Conservation (phyloP, 495 filamentous ascomycete genomes). For the Aspergillus cavernicola region DNA sequence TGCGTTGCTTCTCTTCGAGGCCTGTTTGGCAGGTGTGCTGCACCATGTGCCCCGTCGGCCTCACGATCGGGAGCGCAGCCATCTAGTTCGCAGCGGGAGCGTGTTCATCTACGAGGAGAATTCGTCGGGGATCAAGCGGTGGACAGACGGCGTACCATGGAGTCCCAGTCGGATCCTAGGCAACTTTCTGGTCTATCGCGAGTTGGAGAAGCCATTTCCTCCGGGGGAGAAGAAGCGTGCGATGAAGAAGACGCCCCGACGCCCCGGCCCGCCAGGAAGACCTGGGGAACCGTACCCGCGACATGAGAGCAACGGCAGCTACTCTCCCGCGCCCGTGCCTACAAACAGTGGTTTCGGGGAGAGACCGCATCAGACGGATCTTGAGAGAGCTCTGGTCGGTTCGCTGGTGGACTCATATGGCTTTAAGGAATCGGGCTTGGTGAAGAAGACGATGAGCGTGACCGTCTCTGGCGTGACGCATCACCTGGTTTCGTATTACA, state of each 20-base stretch:
- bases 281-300: constrained; percentile 53
- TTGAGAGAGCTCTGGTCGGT: constrained; percentile 69
- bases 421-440: constrained; percentile 77
- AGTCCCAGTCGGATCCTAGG: constrained; percentile 84
- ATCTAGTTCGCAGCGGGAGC: constrained; percentile 74
- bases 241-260: constrained; percentile 62
- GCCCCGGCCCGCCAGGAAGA: constrained; percentile 33
- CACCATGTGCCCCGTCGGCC: constrained; percentile 76
- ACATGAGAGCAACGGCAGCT: constrained; percentile 41
- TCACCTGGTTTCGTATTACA: constrained; percentile 89
- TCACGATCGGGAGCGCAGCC: constrained; percentile 72
- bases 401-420: constrained; percentile 83
- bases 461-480: constrained; percentile 64
- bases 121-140: constrained; percentile 84
- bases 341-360: constrained; percentile 36
- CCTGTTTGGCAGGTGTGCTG: constrained; percentile 63
- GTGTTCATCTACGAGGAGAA: constrained; percentile 90
- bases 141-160: constrained; percentile 90
- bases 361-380: constrained; percentile 44
- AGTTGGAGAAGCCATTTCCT: constrained; percentile 75
- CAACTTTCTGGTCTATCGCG: constrained; percentile 87
- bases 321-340: constrained; percentile 36
- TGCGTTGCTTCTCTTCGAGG: constrained; percentile 72
- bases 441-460: constrained; percentile 91
- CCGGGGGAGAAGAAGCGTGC: constrained; percentile 88